phyloP scores from a whole-genome alignment of 306 rosid genomes.

The Oxytropis ochrocephala region DNA sequence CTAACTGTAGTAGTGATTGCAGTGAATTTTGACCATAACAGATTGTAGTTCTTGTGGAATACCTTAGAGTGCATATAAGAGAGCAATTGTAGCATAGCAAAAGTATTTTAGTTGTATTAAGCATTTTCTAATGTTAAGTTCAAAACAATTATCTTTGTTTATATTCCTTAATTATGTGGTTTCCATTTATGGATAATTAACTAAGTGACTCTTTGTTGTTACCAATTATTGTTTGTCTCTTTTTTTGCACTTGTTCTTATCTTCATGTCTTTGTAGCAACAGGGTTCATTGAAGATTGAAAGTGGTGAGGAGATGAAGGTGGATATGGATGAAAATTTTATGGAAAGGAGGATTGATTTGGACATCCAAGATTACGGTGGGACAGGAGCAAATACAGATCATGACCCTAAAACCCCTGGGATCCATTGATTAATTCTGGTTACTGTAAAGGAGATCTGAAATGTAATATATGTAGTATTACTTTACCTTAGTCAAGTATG shows the following conservation, averaged over 20 bases:
- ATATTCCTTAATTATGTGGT: neutral
- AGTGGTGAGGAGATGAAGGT: too few relatives aligned
- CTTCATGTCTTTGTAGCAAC: too few relatives aligned
- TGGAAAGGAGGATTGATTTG: constrained; percentile 28
- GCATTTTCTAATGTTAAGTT: neutral
- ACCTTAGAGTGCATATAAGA: too few relatives aligned
- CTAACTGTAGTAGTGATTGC: too few relatives aligned
- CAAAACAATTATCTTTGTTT: neutral
- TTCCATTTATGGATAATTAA: neutral
- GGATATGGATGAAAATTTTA: neutral
- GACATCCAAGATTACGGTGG: constrained; percentile 28
- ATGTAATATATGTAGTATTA: neutral
- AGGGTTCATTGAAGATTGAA: constrained; percentile 1
- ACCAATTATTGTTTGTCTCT: neutral
- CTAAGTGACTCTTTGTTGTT: neutral
- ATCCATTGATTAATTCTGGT: neutral
- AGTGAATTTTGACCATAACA: too few relatives aligned
- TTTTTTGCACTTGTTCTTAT: too few relatives aligned
- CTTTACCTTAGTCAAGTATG: neutral
- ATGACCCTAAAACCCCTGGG: constrained; percentile 33
- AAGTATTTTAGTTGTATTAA: too few relatives aligned
- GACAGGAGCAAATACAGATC: constrained; percentile 28
- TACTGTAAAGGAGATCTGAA: neutral
- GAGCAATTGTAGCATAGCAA: too few relatives aligned
- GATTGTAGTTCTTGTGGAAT: too few relatives aligned